Evolutionary conservation across 441 rosid genomes (phyloP).

Genomic region (Jatropha multifida): DNA sequence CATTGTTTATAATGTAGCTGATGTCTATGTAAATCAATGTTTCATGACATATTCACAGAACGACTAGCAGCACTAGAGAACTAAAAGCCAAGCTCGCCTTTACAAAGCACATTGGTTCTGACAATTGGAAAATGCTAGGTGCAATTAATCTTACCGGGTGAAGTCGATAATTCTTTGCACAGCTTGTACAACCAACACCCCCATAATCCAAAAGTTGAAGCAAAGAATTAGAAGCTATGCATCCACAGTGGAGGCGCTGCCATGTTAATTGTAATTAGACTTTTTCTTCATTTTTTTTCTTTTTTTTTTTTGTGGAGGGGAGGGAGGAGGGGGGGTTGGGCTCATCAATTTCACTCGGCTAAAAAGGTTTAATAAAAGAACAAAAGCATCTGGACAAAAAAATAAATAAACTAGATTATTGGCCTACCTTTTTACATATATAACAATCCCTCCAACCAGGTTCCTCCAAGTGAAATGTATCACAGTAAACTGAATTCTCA

Average conservation of each 20-base stretch:
- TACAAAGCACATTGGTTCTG: background rate
- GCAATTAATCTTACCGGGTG: constrained; percentile 45
- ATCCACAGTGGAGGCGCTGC: constrained; percentile 95
- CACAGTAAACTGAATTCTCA: constrained; percentile 61
- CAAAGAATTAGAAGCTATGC: constrained; percentile 62
- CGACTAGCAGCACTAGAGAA: background rate
- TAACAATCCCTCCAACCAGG: constrained; percentile 94
- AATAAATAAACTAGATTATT: background rate
- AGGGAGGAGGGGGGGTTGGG: no score
- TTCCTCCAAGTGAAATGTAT: constrained; percentile 69
- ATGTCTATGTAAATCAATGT: background rate
- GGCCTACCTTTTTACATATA: constrained; percentile 59
- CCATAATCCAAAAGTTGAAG: constrained; percentile 74
- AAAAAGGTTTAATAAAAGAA: constrained; percentile 9
- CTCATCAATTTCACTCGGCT: background rate
- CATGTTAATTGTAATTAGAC: constrained; percentile 27
- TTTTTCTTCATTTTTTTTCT: background rate
- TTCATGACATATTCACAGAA: background rate
- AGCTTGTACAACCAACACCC: constrained; percentile 72
- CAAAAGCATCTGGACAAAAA: background rate
- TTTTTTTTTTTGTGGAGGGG: no score
- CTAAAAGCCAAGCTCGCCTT: constrained; percentile 6
- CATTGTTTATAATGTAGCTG: background rate
- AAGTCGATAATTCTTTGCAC: constrained; percentile 45
- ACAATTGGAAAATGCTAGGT: constrained; percentile 1